A percentile compares a stretch with the other conserved stretches of the same genome.
Conservation (phyloP, 352 stramenopile genomes). For the Thraustotheca clavata region DNA sequence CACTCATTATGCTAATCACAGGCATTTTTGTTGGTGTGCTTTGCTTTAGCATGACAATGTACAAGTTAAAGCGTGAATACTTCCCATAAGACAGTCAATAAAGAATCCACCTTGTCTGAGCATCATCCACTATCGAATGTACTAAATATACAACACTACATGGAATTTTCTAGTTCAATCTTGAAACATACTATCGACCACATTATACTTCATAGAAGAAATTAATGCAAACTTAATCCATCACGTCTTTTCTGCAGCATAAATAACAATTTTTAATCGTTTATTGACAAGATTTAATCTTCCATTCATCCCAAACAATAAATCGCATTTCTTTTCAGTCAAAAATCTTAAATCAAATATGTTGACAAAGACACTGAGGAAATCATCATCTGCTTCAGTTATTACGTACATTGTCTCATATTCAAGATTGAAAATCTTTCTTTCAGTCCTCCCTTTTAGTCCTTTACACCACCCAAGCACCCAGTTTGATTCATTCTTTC, state of each 20-base stretch:
- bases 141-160: neutral
- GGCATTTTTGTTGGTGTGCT: constrained; percentile 40
- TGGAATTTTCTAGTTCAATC: neutral
- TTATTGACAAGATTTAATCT: too few relatives aligned
- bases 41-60: constrained; percentile 41
- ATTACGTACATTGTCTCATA: too few relatives aligned
- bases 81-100: neutral
- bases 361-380: too few relatives aligned
- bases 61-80: constrained; percentile 28
- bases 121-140: neutral
- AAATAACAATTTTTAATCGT: neutral
- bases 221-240: neutral
- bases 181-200: neutral
- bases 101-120: neutral
- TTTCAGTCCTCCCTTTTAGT: too few relatives aligned
- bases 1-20: constrained; percentile 47
- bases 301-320: too few relatives aligned
- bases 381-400: too few relatives aligned
- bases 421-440: too few relatives aligned
- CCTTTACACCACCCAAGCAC: too few relatives aligned
- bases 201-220: neutral
- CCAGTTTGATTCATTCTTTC: too few relatives aligned
- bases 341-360: too few relatives aligned
- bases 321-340: too few relatives aligned
- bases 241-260: neutral